A percentile compares a stretch with the other conserved stretches of the same genome.
Conservation (phyloP, 257 asterid genomes). For the Schizonepeta tenuifolia region DNA sequence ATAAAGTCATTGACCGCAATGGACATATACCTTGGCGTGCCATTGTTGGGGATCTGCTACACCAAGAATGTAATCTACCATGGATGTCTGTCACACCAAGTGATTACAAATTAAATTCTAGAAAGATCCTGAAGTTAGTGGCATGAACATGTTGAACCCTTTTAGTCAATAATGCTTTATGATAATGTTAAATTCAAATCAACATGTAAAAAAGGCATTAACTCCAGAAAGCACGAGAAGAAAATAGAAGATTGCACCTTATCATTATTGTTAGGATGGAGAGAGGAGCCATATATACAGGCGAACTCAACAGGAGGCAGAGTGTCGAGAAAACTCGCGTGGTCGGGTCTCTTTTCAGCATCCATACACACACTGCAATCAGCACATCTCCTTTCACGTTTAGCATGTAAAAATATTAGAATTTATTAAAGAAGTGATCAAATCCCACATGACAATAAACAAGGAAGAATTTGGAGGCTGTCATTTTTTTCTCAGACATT, state of each 20-base stretch:
- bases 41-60: conserved; percentile 85
- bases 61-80: conserved; percentile 88
- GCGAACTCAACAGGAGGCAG: conserved; percentile 87
- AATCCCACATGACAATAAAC: neutral
- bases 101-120: neutral
- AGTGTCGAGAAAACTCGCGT: conserved; percentile 54
- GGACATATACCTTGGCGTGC: conserved; percentile 72
- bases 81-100: conserved; percentile 50
- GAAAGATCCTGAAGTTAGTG: conserved; percentile 8
- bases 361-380: conserved; percentile 46
- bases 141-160: neutral
- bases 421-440: neutral
- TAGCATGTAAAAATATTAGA: neutral
- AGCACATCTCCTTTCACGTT: conserved; percentile 20
- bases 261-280: conserved; percentile 79
- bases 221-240: neutral
- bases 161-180: no score
- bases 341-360: conserved; percentile 39
- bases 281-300: conserved; percentile 80
- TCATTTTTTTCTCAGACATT: neutral
- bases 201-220: neutral
- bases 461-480: neutral
- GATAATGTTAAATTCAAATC: neutral
- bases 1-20: conserved; percentile 20
- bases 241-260: conserved; percentile 46